Evolutionary conservation across 148 eudicot genomes (phyloP), one percentile per base, ranked within the genome.

Genomic region (Arctostaphylos glauca): DNA sequence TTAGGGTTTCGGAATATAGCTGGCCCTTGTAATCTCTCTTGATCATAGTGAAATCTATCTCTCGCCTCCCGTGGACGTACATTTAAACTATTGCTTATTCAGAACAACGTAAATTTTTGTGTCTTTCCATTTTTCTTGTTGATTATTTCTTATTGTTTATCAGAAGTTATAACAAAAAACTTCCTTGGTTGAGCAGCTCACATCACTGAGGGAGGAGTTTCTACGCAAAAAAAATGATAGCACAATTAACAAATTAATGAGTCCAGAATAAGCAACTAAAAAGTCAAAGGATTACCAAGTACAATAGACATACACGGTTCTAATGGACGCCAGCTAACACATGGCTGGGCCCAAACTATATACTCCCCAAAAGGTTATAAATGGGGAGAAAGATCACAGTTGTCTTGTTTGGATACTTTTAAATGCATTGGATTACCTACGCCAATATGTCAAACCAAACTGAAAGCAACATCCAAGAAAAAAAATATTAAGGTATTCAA

Each of bases 361-460:
- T 38, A n/a, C n/a, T 8, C 2, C 10, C 18, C 66, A 54, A 6
- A 43, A 31, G 38, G 38, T 31, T 31, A 31, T 31, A 31, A 31
- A 31, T 12, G n/a, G 31, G 43, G 50, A 60, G 2, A 25, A 6
- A 48, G 25, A 21, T 18, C 19, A 15, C 47, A 79, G 47, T 5
- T 76, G 78, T 47, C 77, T 38, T 10, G 44, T 56, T 77, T 43
- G 18, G 14, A 0, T 31, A 19, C n/a, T 9, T 21, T 59, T 44
- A 78, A 59, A 59, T 59, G 52, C 81, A 79, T n/a, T 25, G 9
- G 9, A 58, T 58, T 46, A 9, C 19, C 16, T 58, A 78, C 21
- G 12, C 73, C 43, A 5, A 21, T 80, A 9, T 25, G 75, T 67
- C 60, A 67, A 66, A 67, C 25, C 82, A 80, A 67, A 50, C 58